Evolutionary conservation across 1,284 basidiomycete genomes (phyloP), one percentile per base, ranked within the genome.

Genomic region (Microbotryum silenes-acaulis): DNA sequence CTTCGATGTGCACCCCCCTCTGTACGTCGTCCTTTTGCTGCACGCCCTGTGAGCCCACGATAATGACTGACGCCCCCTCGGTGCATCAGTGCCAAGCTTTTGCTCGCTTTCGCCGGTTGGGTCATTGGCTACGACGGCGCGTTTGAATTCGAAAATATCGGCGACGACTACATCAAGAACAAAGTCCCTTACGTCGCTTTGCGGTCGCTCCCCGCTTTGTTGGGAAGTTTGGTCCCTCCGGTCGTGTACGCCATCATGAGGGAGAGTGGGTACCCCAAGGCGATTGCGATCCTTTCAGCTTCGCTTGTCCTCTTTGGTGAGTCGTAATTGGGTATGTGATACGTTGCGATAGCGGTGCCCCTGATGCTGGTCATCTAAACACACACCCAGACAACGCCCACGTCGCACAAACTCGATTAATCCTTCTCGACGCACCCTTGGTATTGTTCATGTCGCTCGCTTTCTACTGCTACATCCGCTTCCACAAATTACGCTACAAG

Each of bases 1-100:
- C 78, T 99, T 99, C 79, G 96, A 99, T 75, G 96, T 99, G 5
- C 96, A 99, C 73, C 94, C 94, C 47, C 94, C 94, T 18, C 85
- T 97, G 65, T 65, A 4, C 31, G 56, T 33, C 14, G 7, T 44
- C 31, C 73, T 31, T 20, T 74, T 73, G 18, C 71, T 27, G 21
- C 20, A 46, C 37, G 23, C 16, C n/a, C 8, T 8, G 33, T 18
- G 1, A 7, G 54, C 48, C 45, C 33, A 25, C 10, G n/a, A 29
- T 42, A 14, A 27, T 29, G 55, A n/a, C 42, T 29, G 55, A n/a
- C 44, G 3, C 44, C 8, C 6, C 14, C 33, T 12, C 31, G 6
- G 25, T 31, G 3, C 33, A 16, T 42, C 56, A 68, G 66, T 57
- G 91, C 93, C 51, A 97, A 97, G 75, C 81, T 97, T 68, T 80